A percentile compares a stretch with the other conserved stretches of the same genome.
phyloP scores from a whole-genome alignment of 2,329 filamentous ascomycete genomes.

The Talaromyces verruculosus region DNA sequence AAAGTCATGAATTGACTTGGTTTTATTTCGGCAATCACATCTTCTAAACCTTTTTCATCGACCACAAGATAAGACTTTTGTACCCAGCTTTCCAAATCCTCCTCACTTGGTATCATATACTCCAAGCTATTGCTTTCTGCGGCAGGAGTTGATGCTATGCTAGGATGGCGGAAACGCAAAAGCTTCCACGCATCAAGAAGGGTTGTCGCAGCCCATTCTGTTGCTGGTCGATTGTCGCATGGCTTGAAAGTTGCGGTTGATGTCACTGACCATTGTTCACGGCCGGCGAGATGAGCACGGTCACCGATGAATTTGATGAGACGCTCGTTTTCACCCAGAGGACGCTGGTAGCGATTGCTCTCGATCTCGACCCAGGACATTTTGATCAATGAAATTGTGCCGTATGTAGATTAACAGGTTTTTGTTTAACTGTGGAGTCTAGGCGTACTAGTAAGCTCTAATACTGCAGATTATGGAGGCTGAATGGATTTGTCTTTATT shows the following conservation, averaged over 20 bases:
- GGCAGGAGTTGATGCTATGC: constrained; percentile 5
- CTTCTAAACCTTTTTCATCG: neutral
- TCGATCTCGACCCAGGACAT: constrained; percentile 9
- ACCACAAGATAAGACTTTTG: neutral
- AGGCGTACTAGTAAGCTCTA: too few species aligned
- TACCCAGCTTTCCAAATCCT: constrained; percentile 4
- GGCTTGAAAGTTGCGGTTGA: constrained; percentile 7
- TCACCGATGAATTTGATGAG: constrained; percentile 21
- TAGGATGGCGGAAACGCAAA: constrained; percentile 15
- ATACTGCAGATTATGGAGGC: neutral
- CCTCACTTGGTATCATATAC: neutral
- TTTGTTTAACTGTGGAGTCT: neutral
- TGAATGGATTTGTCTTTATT: neutral
- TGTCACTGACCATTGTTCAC: constrained; percentile 21
- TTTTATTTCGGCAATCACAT: constrained; percentile 10
- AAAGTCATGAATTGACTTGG: neutral
- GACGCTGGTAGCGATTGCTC: constrained; percentile 5
- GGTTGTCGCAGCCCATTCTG: neutral
- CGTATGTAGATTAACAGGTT: too few species aligned
- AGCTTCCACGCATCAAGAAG: constrained; percentile 19
- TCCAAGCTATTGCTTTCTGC: neutral
- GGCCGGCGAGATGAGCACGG: constrained; percentile 17
- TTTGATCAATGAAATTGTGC: neutral
- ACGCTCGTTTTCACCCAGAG: constrained; percentile 16
- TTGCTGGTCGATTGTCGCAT: neutral